Evolutionary conservation across 345 rosid genomes (phyloP), one percentile per base, ranked within the genome.

Genomic region (Eucalyptus fibrosa): DNA sequence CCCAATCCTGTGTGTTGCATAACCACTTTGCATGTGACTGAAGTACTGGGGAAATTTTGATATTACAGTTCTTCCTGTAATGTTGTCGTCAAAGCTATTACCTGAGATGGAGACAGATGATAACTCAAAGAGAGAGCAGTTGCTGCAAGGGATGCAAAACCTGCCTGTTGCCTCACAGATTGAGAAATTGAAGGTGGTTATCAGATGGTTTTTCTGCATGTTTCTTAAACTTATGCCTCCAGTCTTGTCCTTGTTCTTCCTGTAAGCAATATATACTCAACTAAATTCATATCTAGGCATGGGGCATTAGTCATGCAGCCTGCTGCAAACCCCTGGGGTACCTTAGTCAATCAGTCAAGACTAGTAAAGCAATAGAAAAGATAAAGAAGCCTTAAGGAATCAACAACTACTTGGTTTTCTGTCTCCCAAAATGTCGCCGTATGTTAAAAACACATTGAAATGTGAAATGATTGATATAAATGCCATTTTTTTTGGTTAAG

Each of bases 71-170:
- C 93, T 97, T 60, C 99, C 99, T 0, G 99, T 98, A 91, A 98
- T 97, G 99, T 92, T 98, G 88, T 96, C 99, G 44, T 94, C 99
- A 10, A 98, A 98, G 92, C 91, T 96, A 92, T 92, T 98, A 50
- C 99, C 98, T 10, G 99, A 97, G 95, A 98, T 97, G 97, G 99
- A 98, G 94, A 83, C 91, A 83, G 97, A 97, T 86, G 97, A 98
- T 87, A 98, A 94, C 87, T 91, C 93, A 45, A 96, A 96, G 93
- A 96, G 95, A 90, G 99, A 97, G 90, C 99, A 97, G 90, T 94
- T 96, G 93, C 98, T 98, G 89, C 98, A 93, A 87, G 98, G 97
- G 50, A 92, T 97, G 94, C 99, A 96, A 88, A 95, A 88, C 91
- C 91, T 97, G 90, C 97, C 98, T 53, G 86, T 94, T 88, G 90